phyloP scores from a whole-genome alignment of 2,329 filamentous ascomycete species.

The Diplodia corticola region DNA sequence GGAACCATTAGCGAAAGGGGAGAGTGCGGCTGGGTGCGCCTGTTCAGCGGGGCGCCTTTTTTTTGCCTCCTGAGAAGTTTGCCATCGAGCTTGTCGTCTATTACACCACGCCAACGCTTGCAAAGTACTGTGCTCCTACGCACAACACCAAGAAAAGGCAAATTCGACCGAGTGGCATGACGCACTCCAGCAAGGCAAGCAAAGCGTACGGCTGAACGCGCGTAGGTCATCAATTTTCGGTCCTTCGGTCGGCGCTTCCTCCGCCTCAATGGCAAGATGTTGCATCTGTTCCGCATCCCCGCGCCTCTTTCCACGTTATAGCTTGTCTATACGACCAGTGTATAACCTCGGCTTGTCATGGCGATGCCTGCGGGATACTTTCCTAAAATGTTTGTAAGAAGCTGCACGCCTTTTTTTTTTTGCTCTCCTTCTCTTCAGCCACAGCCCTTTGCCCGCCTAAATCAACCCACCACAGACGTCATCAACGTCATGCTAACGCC shows the following conservation, averaged over 20 bases:
- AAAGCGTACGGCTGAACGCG: background rate
- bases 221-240: constrained; percentile 2
- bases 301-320: background rate
- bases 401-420: background rate
- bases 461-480: background rate
- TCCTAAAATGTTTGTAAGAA: background rate
- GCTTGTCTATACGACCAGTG: background rate
- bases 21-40: background rate
- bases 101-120: background rate
- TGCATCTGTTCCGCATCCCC: background rate
- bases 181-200: background rate
- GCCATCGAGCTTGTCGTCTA: background rate
- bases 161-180: background rate
- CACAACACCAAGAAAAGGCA: background rate
- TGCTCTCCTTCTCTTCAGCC: background rate
- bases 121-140: background rate
- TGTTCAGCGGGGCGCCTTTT: background rate
- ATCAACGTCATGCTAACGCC: background rate
- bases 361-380: background rate
- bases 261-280: background rate
- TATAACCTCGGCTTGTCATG: background rate
- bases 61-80: background rate
- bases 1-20: background rate
- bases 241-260: background rate
- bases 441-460: background rate